These are phyloP conservation scores for Xylaria hypoxylon DNA, from an alignment of 2,329 filamentous ascomycete genomes.

Conservation along the genomic window DNA sequence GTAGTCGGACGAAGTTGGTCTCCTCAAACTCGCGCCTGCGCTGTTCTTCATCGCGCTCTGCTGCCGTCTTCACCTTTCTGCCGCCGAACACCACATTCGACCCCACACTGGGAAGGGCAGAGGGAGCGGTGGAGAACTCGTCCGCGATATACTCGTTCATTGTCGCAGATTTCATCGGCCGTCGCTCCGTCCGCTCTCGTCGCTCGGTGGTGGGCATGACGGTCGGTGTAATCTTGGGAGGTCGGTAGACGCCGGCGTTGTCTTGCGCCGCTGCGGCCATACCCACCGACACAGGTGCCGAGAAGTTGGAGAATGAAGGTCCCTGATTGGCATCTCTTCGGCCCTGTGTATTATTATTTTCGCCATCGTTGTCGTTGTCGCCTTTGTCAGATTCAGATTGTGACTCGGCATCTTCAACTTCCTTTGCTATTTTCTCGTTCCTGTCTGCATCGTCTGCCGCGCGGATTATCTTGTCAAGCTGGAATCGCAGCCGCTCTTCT, in stretches of 20 bases:
- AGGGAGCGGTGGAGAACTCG: constrained; percentile 83
- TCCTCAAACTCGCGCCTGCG: constrained; percentile 92
- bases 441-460: constrained; percentile 81
- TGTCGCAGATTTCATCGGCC: constrained; percentile 79
- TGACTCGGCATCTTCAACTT: constrained; percentile 52
- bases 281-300: constrained; percentile 51
- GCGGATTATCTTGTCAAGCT: constrained; percentile 93
- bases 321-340: constrained; percentile 45
- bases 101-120: constrained; percentile 90
- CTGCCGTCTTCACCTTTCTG: constrained; percentile 79
- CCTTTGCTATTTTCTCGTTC: constrained; percentile 51
- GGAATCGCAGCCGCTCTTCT: constrained; percentile 91
- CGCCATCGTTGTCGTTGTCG: constrained; percentile 52
- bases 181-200: constrained; percentile 70
- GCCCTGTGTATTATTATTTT: constrained; percentile 42
- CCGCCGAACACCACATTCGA: constrained; percentile 86
- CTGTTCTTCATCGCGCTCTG: constrained; percentile 80
- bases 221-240: constrained; percentile 88
- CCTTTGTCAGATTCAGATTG: constrained; percentile 54
- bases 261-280: constrained; percentile 54
- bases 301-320: constrained; percentile 49
- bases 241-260: constrained; percentile 82
- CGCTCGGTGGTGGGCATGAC: constrained; percentile 79
- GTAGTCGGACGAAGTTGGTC: constrained; percentile 87
- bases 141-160: constrained; percentile 92